Conservation (phyloP, 2,329 filamentous ascomycete genomes). For the Cladorrhinum sp. region DNA sequence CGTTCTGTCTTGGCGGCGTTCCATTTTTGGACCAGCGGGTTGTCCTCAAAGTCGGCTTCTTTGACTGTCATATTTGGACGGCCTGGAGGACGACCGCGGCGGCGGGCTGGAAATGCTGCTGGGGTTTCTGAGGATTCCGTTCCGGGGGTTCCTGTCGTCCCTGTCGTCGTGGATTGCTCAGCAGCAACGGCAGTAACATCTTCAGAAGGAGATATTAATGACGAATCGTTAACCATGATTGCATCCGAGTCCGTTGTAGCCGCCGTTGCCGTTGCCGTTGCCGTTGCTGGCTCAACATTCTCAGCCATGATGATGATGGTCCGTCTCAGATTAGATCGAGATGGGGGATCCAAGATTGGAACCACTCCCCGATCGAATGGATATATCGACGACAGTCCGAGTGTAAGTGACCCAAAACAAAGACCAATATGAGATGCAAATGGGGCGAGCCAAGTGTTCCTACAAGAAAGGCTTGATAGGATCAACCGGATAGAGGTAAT, state of each 20-base stretch:
- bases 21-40: slow-evolving; percentile 27
- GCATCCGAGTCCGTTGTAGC: not conserved
- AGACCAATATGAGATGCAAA: too few species aligned
- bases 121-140: slow-evolving; percentile 13
- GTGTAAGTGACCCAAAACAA: not conserved
- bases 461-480: slow-evolving; percentile 1
- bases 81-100: slow-evolving; percentile 29
- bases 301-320: not conserved
- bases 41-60: slow-evolving; percentile 27
- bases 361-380: not conserved
- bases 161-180: too few species aligned
- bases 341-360: too few species aligned
- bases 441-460: not conserved
- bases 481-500: not conserved
- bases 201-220: not conserved
- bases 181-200: too few species aligned
- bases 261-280: too few species aligned
- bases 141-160: not conserved
- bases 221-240: not conserved
- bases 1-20: slow-evolving; percentile 24
- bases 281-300: not conserved
- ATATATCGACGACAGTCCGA: not conserved
- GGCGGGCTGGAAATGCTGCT: slow-evolving; percentile 25
- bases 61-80: slow-evolving; percentile 28
- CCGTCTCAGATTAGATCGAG: not conserved